Evolutionary conservation across 179 eudicot genomes (phyloP).

Genomic region (Kewa caespitosa): DNA sequence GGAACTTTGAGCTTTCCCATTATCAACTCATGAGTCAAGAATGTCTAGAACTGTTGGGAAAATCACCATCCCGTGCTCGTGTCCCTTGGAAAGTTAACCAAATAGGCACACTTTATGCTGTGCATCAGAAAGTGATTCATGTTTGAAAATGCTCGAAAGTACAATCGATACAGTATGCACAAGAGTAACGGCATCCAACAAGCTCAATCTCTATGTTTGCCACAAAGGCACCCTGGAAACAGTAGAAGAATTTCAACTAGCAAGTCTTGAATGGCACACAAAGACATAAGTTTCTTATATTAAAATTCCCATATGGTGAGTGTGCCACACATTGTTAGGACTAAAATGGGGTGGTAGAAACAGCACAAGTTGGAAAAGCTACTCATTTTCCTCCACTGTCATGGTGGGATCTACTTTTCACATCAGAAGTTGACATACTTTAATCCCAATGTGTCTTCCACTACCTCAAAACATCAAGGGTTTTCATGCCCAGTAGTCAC

Average conservation of each 20-base stretch:
- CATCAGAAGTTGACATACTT: slow-evolving; percentile 19
- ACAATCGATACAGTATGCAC: neutral
- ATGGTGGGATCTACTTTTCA: slow-evolving; percentile 29
- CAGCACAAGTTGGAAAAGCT: slow-evolving; percentile 15
- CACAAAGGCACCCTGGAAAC: slow-evolving; percentile 9
- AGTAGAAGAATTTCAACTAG: neutral
- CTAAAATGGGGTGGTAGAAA: slow-evolving; percentile 5
- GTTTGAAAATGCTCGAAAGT: neutral
- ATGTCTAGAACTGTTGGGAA: neutral
- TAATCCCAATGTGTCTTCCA: slow-evolving; percentile 19
- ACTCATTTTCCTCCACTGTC: slow-evolving; percentile 28
- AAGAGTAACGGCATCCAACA: neutral
- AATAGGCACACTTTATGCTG: neutral
- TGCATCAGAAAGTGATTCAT: neutral
- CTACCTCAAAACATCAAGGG: slow-evolving; percentile 15
- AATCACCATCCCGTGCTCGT: neutral
- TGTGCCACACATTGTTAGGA: slow-evolving; percentile 4
- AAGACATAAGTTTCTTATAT: neutral
- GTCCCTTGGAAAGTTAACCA: neutral
- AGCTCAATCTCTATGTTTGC: neutral
- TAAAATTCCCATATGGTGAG: neutral
- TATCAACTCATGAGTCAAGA: neutral
- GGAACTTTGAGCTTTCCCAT: neutral
- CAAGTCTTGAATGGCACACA: neutral
- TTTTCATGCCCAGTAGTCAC: neutral